Evolutionary conservation across 768 basidiomycete genomes (phyloP), one percentile per base, ranked within the genome.

Genomic region (Pisolithus tinctorius): DNA sequence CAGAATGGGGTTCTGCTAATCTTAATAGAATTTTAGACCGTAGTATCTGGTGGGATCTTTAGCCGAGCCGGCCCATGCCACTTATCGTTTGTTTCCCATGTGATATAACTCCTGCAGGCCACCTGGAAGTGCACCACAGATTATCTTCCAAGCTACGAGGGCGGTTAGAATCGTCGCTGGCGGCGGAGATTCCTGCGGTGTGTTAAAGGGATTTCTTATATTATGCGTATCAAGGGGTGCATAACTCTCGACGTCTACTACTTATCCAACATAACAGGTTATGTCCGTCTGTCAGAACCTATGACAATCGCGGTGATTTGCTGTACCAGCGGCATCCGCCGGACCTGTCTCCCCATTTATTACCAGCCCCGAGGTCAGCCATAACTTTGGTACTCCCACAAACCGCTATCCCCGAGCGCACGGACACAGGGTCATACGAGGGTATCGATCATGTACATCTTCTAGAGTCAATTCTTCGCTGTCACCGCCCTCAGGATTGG

Each of bases 381-480:
- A 45, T 45, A 27, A n/a, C 34, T 34, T 13, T 34, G 43, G 43
- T 27, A 16, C 43, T 45, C 43, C 25, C 43, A 45, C 26, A 27
- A 14, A 26, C 9, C 25, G 34, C 23, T 42, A 25, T 45, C 13
- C 43, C 43, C 43, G 26, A 27, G 13, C 26, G 16, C 13, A 14
- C 5, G n/a, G 14, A 45, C 27, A 31, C 45, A 47, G 45, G 45
- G 45, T 47, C 45, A 47, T 34, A n/a, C 26, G 14, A 45, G 43
- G 26, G 26, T 26, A 25, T 45, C 10, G 14, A 47, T 31, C 23
- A 47, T 31, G 45, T 4, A 17, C 30, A 17, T 36, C 30, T 47
- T 47, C 45, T 47, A 36, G 45, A 14, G n/a, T 47, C 45, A 36
- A 47, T 47, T 47, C 17, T 31, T 36, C n/a, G 27, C 42, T 43